phyloP scores from a whole-genome alignment of 1,284 basidiomycete genomes.

The Naganishia liquefaciens region DNA sequence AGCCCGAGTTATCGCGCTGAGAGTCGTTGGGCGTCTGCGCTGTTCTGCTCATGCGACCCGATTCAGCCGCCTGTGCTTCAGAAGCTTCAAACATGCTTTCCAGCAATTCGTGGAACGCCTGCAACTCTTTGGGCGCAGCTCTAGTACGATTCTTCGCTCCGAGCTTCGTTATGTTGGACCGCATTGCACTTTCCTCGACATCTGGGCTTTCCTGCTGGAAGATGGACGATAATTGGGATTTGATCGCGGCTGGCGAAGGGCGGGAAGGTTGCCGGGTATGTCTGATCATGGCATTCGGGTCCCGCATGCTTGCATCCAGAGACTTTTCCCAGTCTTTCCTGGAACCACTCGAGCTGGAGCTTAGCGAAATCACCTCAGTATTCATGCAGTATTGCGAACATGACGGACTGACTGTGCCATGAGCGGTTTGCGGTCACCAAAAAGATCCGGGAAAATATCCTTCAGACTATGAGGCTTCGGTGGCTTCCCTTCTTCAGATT shows the following conservation, averaged over 20 bases:
- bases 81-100: slow-evolving; percentile 28
- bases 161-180: neutral
- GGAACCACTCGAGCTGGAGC: neutral
- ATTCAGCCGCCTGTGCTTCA: slow-evolving; percentile 10
- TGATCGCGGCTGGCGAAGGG: neutral
- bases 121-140: slow-evolving; percentile 18
- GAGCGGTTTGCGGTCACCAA: slow-evolving; percentile 3
- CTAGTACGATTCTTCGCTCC: slow-evolving; percentile 17
- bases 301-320: slow-evolving; percentile 4
- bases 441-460: slow-evolving; percentile 29
- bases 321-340: slow-evolving; percentile 13
- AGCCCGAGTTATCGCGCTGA: neutral
- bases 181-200: too few relatives aligned
- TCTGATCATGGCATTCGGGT: neutral
- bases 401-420: neutral
- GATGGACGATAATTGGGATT: slow-evolving; percentile 16
- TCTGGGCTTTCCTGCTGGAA: neutral
- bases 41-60: neutral
- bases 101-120: slow-evolving; percentile 25
- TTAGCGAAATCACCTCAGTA: neutral
- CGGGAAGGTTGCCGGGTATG: neutral
- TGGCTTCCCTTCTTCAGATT: neutral
- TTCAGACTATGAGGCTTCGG: slow-evolving; percentile 12
- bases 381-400: too few relatives aligned
- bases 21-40: neutral